Evolutionary conservation across 345 rosid genomes (phyloP).

Genomic region (Arabis alpina): DNA sequence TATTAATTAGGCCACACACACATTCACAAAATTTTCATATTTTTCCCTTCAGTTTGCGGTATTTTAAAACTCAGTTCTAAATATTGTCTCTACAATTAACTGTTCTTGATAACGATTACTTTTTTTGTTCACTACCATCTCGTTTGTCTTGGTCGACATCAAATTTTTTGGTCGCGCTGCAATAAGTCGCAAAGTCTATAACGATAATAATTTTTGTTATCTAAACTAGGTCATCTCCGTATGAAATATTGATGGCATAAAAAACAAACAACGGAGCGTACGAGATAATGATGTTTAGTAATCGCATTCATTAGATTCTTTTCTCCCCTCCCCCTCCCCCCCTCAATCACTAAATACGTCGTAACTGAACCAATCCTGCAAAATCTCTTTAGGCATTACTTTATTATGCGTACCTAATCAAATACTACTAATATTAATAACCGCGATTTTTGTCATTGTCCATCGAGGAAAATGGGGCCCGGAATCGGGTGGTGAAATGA

Average conservation of each 20-base stretch:
- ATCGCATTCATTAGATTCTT: constrained; percentile 6
- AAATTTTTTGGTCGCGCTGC: too few relatives aligned
- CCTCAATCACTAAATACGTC: background rate
- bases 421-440: constrained; percentile 14
- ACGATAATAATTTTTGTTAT: too few relatives aligned
- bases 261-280: background rate
- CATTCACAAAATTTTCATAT: too few relatives aligned
- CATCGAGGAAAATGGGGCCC: constrained; percentile 36
- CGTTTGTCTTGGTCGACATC: too few relatives aligned
- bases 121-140: too few relatives aligned
- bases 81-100: too few relatives aligned
- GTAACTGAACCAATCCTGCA: background rate
- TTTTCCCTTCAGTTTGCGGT: too few relatives aligned
- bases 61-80: too few relatives aligned
- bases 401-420: constrained; percentile 20
- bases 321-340: too few relatives aligned
- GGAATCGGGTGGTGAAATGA: constrained; percentile 32
- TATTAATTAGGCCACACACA: too few relatives aligned
- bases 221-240: background rate
- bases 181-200: too few relatives aligned
- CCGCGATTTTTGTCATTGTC: constrained; percentile 6
- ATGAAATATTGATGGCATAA: constrained; percentile 14
- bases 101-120: too few relatives aligned
- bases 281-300: constrained; percentile 19
- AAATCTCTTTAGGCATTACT: background rate